These are phyloP conservation scores for Alnus rubra DNA, from an alignment of 306 rosid species.

Conservation along the genomic window DNA sequence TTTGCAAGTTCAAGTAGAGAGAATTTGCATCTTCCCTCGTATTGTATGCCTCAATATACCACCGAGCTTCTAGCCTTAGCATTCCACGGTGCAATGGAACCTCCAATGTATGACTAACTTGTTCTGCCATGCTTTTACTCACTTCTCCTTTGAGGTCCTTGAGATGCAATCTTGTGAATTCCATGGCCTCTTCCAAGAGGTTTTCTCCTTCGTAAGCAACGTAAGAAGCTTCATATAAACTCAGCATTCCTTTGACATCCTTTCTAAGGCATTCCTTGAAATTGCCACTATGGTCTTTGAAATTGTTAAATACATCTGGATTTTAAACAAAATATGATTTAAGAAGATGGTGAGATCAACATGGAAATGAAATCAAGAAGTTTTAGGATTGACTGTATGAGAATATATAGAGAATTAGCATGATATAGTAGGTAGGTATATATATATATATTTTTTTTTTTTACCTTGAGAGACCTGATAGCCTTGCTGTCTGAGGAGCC, in stretches of 20 bases:
- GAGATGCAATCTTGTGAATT: constrained; percentile 35
- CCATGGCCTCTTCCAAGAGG: constrained; percentile 53
- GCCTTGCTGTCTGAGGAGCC: constrained; percentile 52
- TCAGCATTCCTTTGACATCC: constrained; percentile 55
- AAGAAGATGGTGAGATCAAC: no score
- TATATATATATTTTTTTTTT: no score
- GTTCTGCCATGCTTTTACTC: no score
- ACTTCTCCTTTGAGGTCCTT: constrained; percentile 11
- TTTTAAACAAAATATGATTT: no score
- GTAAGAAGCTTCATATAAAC: constrained; percentile 57
- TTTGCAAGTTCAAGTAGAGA: constrained; percentile 46
- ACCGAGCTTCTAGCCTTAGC: constrained; percentile 44
- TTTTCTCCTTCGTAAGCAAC: constrained; percentile 43
- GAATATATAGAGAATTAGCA: no score
- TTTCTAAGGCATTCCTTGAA: constrained; percentile 17
- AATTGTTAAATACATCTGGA: constrained; percentile 50
- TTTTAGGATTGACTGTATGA: no score
- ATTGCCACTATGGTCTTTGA: constrained; percentile 17
- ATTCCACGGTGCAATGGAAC: no score
- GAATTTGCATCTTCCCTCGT: constrained; percentile 28
- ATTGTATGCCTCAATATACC: constrained; percentile 47
- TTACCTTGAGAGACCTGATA: constrained; percentile 41
- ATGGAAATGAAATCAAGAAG: no score
- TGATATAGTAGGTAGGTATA: no score
- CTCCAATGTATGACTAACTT: no score